These are phyloP conservation scores for Salvia rosmarinus DNA, from an alignment of 257 asterid genomes.

Conservation along the genomic window DNA sequence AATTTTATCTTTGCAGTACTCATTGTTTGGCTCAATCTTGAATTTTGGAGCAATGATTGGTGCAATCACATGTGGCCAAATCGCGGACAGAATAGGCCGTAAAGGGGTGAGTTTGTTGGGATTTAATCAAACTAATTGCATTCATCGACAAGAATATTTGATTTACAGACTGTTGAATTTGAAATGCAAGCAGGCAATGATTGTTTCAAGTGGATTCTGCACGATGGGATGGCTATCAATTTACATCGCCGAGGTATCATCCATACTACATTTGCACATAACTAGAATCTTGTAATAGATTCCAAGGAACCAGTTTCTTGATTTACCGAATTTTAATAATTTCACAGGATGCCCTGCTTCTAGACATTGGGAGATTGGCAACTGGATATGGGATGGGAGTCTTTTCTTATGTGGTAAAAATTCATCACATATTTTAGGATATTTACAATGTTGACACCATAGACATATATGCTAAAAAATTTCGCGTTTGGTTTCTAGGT, in stretches of 20 bases:
- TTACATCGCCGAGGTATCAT: constrained; percentile 78
- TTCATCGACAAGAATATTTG: not conserved
- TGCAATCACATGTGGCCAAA: constrained; percentile 82
- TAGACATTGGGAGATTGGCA: constrained; percentile 86
- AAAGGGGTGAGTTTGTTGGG: constrained; percentile 65
- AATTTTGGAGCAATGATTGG: constrained; percentile 98
- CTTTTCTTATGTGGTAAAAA: constrained; percentile 77
- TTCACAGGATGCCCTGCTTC: constrained; percentile 51
- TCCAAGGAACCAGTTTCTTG: constrained; percentile 18
- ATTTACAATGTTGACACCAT: not conserved
- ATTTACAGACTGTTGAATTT: constrained; percentile 16
- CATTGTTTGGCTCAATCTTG: constrained; percentile 84
- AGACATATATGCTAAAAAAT: not conserved
- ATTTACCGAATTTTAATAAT: constrained; percentile 22
- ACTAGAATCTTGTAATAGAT: constrained; percentile 9
- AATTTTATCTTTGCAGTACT: constrained; percentile 54
- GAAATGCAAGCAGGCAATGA: constrained; percentile 72
- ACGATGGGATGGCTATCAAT: constrained; percentile 87
- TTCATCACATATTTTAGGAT: not conserved
- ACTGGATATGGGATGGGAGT: constrained; percentile 98
- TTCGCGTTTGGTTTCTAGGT: constrained; percentile 47
- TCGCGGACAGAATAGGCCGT: constrained; percentile 79
- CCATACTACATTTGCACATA: not conserved
- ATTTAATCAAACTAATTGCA: not conserved
- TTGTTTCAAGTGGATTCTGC: constrained; percentile 70